phyloP scores from a whole-genome alignment of 148 eudicot species.

The Rhododendron ovatum region DNA sequence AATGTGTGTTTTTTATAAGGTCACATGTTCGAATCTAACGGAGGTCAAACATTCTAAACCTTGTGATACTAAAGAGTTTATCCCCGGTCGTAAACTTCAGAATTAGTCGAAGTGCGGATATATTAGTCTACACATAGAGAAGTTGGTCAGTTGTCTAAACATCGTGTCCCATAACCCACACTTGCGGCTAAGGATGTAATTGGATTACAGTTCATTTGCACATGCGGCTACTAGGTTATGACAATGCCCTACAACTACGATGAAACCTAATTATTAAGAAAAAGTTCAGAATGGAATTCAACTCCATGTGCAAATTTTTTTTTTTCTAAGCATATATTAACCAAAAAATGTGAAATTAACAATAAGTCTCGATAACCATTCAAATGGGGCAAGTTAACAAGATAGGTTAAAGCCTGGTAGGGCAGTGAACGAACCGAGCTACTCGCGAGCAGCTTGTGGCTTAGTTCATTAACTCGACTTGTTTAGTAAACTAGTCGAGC shows the following conservation, averaged over 20 bases:
- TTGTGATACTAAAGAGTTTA: no score
- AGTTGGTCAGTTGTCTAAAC: background rate
- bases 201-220: background rate
- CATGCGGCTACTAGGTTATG: background rate
- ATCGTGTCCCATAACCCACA: background rate
- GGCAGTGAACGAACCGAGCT: no score
- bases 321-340: no score
- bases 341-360: no score
- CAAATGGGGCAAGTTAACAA: no score
- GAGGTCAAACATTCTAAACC: background rate
- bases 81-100: rapidly evolving
- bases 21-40: background rate
- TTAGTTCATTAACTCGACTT: no score
- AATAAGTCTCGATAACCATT: no score
- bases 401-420: no score
- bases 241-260: background rate
- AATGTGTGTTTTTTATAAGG: no score
- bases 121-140: background rate
- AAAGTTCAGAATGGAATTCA: background rate
- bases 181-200: background rate
- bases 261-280: background rate
- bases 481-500: no score
- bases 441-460: no score
- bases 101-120: no score
- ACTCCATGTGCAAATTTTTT: background rate